Conservation (phyloP, 345 rosid genomes). For the Pelargonium nanum region DNA sequence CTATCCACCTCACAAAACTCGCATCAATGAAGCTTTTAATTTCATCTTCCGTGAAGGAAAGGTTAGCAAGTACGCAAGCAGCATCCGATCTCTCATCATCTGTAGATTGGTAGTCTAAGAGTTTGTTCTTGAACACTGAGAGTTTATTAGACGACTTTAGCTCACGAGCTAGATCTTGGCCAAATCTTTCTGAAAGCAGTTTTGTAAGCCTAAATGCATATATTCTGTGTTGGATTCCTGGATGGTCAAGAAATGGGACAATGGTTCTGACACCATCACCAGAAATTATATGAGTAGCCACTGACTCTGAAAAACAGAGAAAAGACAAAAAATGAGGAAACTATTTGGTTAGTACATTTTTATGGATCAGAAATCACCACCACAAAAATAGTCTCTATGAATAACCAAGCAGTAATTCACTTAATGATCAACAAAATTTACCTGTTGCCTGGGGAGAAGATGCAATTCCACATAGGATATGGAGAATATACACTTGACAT, state of each 20-base stretch:
- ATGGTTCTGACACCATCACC: conserved; percentile 25
- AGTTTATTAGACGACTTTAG: conserved; percentile 19
- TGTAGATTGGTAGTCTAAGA: conserved; percentile 22
- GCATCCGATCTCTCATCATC: conserved; percentile 34
- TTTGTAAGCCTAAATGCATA: conserved; percentile 27
- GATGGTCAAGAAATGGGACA: conserved; percentile 19
- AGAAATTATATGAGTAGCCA: conserved; percentile 19
- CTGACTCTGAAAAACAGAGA: conserved; percentile 21
- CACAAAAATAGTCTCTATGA: neutral
- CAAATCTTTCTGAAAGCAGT: conserved; percentile 23
- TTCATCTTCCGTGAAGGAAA: conserved; percentile 23
- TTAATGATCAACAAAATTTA: conserved; percentile 3
- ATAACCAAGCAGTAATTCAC: neutral
- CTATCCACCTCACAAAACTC: conserved; percentile 26
- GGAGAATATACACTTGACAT: conserved; percentile 24
- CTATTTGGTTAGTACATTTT: neutral
- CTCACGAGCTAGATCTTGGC: conserved; percentile 25
- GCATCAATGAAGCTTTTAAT: conserved; percentile 22
- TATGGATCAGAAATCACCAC: neutral
- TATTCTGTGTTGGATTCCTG: conserved; percentile 23
- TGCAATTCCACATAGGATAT: conserved; percentile 25
- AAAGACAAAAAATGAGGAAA: conserved; percentile 1
- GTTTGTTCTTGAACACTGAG: conserved; percentile 18
- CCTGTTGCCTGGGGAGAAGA: conserved; percentile 40
- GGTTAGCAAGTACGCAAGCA: conserved; percentile 31